These are phyloP conservation scores for Eustoma russellianum DNA, from an alignment of 257 asterid genomes.

Conservation along the genomic window DNA sequence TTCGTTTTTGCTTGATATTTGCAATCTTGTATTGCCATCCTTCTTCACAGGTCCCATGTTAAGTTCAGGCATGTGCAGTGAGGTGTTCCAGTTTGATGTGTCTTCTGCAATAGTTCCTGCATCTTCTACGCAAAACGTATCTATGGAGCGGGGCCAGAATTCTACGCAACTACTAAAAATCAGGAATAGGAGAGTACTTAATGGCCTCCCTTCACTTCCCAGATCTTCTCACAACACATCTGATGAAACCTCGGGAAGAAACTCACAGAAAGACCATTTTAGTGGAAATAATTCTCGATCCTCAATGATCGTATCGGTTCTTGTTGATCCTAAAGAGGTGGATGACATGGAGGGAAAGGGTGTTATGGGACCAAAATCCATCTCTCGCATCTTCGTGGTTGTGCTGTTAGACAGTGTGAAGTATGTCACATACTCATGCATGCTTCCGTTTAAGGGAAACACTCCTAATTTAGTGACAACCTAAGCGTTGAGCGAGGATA, in stretches of 20 bases:
- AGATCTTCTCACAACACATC: conserved; percentile 52
- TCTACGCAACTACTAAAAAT: conserved; percentile 37
- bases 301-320: conserved; percentile 93
- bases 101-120: conserved; percentile 74
- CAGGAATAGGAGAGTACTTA: conserved; percentile 69
- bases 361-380: conserved; percentile 65
- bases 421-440: conserved; percentile 92
- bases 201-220: conserved; percentile 41
- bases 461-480: conserved; percentile 53
- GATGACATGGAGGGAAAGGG: conserved; percentile 69
- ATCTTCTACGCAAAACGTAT: conserved; percentile 28
- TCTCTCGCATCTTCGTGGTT: conserved; percentile 75
- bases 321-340: conserved; percentile 83
- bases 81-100: conserved; percentile 89
- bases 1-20: too few species aligned
- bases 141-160: conserved; percentile 36
- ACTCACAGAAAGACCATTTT: conserved; percentile 37
- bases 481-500: conserved; percentile 18
- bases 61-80: conserved; percentile 90
- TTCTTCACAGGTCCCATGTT: conserved; percentile 72
- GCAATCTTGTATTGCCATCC: not conserved
- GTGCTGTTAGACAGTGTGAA: conserved; percentile 81
- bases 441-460: conserved; percentile 80
- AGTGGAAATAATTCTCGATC: conserved; percentile 36
- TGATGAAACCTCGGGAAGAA: conserved; percentile 27